Evolutionary conservation across 768 basidiomycete species (phyloP).

Genomic region (Antrodiella citrinella): DNA sequence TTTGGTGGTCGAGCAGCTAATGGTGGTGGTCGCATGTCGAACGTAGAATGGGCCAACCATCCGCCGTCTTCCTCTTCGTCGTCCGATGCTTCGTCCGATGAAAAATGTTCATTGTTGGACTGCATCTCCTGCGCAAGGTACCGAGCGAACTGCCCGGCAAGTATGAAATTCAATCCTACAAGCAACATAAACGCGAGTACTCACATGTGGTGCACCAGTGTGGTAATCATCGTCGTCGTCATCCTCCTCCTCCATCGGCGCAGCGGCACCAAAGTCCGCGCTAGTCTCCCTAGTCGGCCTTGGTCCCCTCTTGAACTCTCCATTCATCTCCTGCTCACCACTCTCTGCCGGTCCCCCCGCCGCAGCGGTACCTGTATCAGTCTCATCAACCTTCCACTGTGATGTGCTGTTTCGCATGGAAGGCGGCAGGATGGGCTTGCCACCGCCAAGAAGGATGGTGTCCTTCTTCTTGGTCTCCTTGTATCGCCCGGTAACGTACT

Average conservation of each 20-base stretch:
- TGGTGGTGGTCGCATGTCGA: constrained; percentile 30
- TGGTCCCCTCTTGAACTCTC: constrained; percentile 52
- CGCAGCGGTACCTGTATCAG: constrained; percentile 20
- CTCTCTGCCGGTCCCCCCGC: constrained; percentile 4
- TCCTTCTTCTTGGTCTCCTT: constrained; percentile 83
- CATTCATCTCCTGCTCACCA: constrained; percentile 27
- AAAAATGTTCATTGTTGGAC: constrained; percentile 43
- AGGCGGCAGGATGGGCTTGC: constrained; percentile 55
- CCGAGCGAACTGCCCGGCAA: constrained; percentile 54
- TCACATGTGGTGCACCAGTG: constrained; percentile 38
- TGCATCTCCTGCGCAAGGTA: constrained; percentile 74
- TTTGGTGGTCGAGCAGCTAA: constrained; percentile 18
- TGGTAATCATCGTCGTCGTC: constrained; percentile 36
- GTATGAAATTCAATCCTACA: no score
- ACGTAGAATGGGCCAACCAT: constrained; percentile 76
- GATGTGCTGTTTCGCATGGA: constrained; percentile 52
- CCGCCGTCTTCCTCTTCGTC: constrained; percentile 68
- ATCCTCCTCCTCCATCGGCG: constrained; percentile 37
- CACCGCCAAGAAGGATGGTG: constrained; percentile 73
- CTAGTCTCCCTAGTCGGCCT: constrained; percentile 40
- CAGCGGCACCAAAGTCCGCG: constrained; percentile 55
- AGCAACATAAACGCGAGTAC: no score
- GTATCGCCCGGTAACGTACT: constrained; percentile 81
- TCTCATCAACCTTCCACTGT: constrained; percentile 69
- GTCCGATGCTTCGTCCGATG: constrained; percentile 42